Base-by-base conservation (phyloP, 2,329 filamentous ascomycete species). In the Pseudocercospora pini-densiflorae region DNA sequence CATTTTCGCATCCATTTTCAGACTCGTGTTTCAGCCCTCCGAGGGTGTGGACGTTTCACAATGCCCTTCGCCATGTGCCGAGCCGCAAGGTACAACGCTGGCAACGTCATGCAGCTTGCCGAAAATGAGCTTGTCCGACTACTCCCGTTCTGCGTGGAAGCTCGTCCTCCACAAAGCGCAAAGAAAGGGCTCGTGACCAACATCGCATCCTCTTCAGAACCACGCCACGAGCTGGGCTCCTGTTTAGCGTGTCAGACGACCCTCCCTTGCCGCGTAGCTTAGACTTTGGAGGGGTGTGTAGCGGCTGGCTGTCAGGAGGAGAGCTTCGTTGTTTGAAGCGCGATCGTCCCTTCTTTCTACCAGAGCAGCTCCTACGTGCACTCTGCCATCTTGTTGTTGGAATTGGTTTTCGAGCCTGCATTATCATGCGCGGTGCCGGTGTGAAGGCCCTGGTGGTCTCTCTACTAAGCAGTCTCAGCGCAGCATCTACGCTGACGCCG, bases 401-500 rank as follows among this genome's bases (percentile, higher is more conserved):
- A 7, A 19, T 5, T 24, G 12, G 1, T 53, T 53, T 53, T 53
- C 21, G 47, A 7, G 21, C n/a, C 21, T 61, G 31, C 58, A 45
- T 6, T 43, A 68, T 40, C 59, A 74, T 74, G 73, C 71, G 67
- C 61, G 66, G 64, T 49, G 36, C 36, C 61, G 63, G 64, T 43
- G 60, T 67, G 49, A 65, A 53, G 59, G 69, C 66, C n/a, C 61
- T 69, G 62, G 70, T 70, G 67, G 70, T 72, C 53, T 65, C 63
- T 63, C 68, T 75, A 62, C 68, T 73, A 62, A 31, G 29, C 64
- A 40, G 60, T 36, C 47, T 65, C 23, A 76, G 76, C 63, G 74
- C 79, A 57, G 85, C 86, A 23, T 88, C 86, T 16, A 82, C 78
- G 31, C 80, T 89, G 59, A 85, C 82, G 31, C 87, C 87, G 63